A percentile compares a stretch with the other conserved stretches of the same genome.
phyloP scores from a whole-genome alignment of 2,329 filamentous ascomycete genomes.

The Bimuria novae-zelandiae region DNA sequence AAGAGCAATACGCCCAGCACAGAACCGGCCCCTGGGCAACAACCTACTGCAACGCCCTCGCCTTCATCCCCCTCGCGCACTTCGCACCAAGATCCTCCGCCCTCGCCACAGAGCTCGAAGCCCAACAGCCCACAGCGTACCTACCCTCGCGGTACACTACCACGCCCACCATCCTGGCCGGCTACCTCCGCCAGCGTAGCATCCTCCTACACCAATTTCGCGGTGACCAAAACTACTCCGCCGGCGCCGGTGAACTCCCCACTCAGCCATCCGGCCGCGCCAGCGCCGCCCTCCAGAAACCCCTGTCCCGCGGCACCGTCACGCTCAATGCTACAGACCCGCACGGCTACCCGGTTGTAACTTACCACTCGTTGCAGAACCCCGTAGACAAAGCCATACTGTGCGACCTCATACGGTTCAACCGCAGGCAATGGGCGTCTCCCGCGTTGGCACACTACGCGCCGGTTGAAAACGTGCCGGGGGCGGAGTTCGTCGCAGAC shows the following conservation, averaged over 20 bases:
- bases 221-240: constrained; percentile 25
- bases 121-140: constrained; percentile 9
- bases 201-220: constrained; percentile 21
- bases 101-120: neutral
- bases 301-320: constrained; percentile 44
- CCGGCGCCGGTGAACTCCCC: constrained; percentile 31
- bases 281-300: constrained; percentile 25
- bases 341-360: constrained; percentile 34
- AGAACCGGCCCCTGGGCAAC: neutral
- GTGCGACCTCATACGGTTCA: constrained; percentile 41
- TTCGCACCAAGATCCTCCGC: neutral
- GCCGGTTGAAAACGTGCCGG: constrained; percentile 39
- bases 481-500: constrained; percentile 18
- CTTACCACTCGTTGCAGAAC: constrained; percentile 42
- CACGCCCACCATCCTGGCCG: neutral
- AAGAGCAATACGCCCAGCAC: constrained; percentile 6
- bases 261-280: constrained; percentile 21
- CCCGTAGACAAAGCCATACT: constrained; percentile 44
- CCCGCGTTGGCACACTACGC: constrained; percentile 34
- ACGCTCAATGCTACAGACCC: constrained; percentile 44
- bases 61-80: constrained; percentile 21
- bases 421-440: constrained; percentile 37
- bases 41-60: constrained; percentile 27
- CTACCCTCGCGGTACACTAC: constrained; percentile 20
- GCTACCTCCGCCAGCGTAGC: neutral